phyloP scores from a whole-genome alignment of 345 rosid genomes.

The Eucalyptus regnans region DNA sequence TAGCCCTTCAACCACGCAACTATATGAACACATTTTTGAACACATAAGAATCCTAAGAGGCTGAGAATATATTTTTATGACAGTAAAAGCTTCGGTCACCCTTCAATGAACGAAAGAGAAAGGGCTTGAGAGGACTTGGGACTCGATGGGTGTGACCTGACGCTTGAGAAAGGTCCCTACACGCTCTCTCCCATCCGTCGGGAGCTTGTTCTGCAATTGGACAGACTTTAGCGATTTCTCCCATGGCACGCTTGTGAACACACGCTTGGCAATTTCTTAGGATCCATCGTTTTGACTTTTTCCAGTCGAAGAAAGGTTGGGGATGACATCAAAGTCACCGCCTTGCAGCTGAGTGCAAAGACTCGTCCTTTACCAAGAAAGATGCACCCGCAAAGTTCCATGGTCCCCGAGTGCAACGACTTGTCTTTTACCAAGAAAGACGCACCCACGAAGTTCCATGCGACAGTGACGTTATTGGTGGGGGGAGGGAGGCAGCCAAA shows the following conservation, averaged over 20 bases:
- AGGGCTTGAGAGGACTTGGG: not conserved
- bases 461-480: not conserved
- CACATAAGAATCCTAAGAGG: not conserved
- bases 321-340: not conserved
- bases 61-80: not conserved
- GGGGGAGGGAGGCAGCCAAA: not conserved
- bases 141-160: not conserved
- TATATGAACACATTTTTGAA: not conserved
- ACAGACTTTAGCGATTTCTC: not conserved
- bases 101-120: not conserved
- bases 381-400: not conserved
- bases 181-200: not conserved
- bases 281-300: not conserved
- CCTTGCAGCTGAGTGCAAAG: not conserved
- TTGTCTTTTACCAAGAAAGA: not conserved
- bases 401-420: not conserved
- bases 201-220: not conserved
- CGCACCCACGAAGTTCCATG: not conserved
- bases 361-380: not conserved
- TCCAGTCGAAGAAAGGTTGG: not conserved
- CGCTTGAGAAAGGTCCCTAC: not conserved
- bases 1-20: not conserved
- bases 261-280: not conserved
- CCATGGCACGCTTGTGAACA: not conserved
- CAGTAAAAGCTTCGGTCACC: not conserved